Percentiles rank a stretch among this genome's conserved stretches.
phyloP scores from a whole-genome alignment of 2,329 filamentous ascomycete genomes.

The Ceratocystis cacaofunesta region DNA sequence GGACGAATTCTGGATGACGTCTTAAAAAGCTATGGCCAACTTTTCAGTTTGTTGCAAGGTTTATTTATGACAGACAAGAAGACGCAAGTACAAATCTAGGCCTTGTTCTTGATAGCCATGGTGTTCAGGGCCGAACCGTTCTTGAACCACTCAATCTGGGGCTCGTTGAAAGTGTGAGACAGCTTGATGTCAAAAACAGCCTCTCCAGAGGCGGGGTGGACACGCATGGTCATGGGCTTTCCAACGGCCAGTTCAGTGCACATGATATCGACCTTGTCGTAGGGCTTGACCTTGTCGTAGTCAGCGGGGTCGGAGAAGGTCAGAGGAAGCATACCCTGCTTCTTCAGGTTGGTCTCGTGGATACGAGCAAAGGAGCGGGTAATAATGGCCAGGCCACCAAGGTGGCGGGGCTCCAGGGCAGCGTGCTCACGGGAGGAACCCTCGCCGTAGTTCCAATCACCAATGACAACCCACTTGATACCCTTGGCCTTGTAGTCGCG shows the following conservation, averaged over 20 bases:
- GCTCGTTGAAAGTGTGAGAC: slow-evolving; percentile 92
- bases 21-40: slow-evolving; percentile 3
- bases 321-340: slow-evolving; percentile 99
- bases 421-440: slow-evolving; percentile 96
- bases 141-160: slow-evolving; percentile 98
- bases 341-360: slow-evolving; percentile 99
- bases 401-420: slow-evolving; percentile 90
- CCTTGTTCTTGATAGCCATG: slow-evolving; percentile 59
- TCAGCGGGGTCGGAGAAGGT: slow-evolving; percentile 90
- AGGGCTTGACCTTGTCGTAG: slow-evolving; percentile 90
- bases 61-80: background rate
- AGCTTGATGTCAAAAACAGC: slow-evolving; percentile 68
- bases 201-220: slow-evolving; percentile 74
- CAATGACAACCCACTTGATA: slow-evolving; percentile 91
- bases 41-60: background rate
- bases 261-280: slow-evolving; percentile 79
- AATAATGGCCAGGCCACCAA: slow-evolving; percentile 94
- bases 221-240: slow-evolving; percentile 79
- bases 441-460: slow-evolving; percentile 99
- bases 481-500: slow-evolving; percentile 98
- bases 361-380: slow-evolving; percentile 94
- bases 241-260: slow-evolving; percentile 82
- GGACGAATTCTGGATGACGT: background rate
- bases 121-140: slow-evolving; percentile 96
- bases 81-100: slow-evolving; percentile 18